Conservation (phyloP, 2,329 filamentous ascomycete genomes). For the Raffaelea ambrosiae region DNA sequence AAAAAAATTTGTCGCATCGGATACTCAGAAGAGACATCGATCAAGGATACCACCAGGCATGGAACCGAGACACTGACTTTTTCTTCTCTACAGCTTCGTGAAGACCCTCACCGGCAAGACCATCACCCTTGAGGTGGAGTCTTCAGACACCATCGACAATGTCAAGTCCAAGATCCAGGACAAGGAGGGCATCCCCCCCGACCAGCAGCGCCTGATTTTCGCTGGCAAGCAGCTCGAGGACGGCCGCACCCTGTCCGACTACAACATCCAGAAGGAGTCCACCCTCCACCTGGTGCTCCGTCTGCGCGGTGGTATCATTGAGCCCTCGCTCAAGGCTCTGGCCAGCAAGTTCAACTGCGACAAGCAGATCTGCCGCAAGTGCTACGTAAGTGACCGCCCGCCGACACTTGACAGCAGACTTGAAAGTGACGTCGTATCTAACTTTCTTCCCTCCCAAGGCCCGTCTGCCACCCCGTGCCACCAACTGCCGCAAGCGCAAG, state of each 20-base stretch:
- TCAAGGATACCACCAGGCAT: not conserved
- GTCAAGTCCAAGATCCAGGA: slow-evolving; percentile 99
- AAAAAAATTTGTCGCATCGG: no score
- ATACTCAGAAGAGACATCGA: not conserved
- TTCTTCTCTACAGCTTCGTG: slow-evolving; percentile 71
- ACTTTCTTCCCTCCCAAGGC: slow-evolving; percentile 24
- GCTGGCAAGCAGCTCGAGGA: slow-evolving; percentile 99
- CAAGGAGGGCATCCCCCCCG: slow-evolving; percentile 97
- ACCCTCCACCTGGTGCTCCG: slow-evolving; percentile 97
- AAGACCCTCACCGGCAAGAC: slow-evolving; percentile 99
- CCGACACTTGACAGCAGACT: not conserved
- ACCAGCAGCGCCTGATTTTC: slow-evolving; percentile 98
- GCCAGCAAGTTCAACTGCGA: slow-evolving; percentile 99
- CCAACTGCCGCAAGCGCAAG: slow-evolving; percentile 99
- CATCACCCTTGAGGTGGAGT: slow-evolving; percentile 99
- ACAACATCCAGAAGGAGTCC: slow-evolving; percentile 99
- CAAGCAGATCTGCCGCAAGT: slow-evolving; percentile 98
- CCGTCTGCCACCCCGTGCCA: slow-evolving; percentile 93
- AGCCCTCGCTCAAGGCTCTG: slow-evolving; percentile 96
- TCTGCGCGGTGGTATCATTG: slow-evolving; percentile 98
- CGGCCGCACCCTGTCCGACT: slow-evolving; percentile 91
- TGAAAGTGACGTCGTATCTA: no score
- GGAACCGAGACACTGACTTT: not conserved
- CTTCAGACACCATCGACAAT: slow-evolving; percentile 98
- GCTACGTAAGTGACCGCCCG: slow-evolving; percentile 50